Conservation (phyloP, 2,329 filamentous ascomycete species). For the Tolypocladium amazonense region DNA sequence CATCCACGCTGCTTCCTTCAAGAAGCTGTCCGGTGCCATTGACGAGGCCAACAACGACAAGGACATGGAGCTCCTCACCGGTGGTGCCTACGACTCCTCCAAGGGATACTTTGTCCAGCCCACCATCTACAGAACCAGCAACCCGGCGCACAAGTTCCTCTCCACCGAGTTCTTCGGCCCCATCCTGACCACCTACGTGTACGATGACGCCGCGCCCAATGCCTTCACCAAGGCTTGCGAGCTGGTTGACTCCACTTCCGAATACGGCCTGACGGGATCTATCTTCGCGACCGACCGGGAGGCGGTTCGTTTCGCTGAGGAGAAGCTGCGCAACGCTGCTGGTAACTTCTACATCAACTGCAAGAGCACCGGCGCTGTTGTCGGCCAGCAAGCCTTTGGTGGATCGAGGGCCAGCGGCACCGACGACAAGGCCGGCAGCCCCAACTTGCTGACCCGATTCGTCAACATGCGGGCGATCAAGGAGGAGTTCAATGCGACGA, state of each 20-base stretch:
- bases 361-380: constrained; percentile 66
- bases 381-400: constrained; percentile 64
- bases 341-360: constrained; percentile 84
- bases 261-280: constrained; percentile 69
- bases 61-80: constrained; percentile 61
- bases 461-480: constrained; percentile 59
- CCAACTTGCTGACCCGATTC: constrained; percentile 53
- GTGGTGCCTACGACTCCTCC: constrained; percentile 66
- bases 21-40: constrained; percentile 68
- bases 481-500: constrained; percentile 61
- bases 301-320: constrained; percentile 57
- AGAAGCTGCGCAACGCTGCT: constrained; percentile 59
- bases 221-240: constrained; percentile 50
- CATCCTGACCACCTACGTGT: constrained; percentile 63
- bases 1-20: constrained; percentile 72
- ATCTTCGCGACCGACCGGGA: constrained; percentile 62
- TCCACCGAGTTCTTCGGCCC: constrained; percentile 77
- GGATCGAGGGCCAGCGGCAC: constrained; percentile 58
- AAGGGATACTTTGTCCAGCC: constrained; percentile 79
- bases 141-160: constrained; percentile 64
- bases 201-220: constrained; percentile 52
- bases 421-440: constrained; percentile 63
- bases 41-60: constrained; percentile 68
- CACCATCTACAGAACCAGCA: constrained; percentile 67
- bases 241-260: constrained; percentile 59